Conservation (phyloP, 1,284 basidiomycete genomes). For the Cystobasidiaceae sp. region DNA sequence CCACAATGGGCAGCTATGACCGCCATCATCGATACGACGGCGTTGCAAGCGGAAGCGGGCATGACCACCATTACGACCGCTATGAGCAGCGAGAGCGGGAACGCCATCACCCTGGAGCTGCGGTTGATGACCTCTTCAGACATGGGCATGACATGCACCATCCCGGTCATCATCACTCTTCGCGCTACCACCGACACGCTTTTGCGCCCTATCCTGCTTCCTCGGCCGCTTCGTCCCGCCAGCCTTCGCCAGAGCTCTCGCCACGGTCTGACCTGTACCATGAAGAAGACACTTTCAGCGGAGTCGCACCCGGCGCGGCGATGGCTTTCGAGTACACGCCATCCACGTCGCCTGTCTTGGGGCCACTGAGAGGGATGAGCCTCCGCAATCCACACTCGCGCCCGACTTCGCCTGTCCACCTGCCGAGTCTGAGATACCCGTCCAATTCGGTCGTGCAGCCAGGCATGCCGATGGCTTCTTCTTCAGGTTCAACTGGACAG, state of each 20-base stretch:
- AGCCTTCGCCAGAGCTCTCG: constrained; percentile 33
- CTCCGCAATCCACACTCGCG: constrained; percentile 27
- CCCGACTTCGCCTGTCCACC: constrained; percentile 15
- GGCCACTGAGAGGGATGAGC: constrained; percentile 57
- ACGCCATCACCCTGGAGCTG: constrained; percentile 9
- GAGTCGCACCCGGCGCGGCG: constrained; percentile 1
- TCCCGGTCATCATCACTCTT: constrained; percentile 36
- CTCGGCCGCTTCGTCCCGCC: constrained; percentile 34
- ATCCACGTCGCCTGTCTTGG: constrained; percentile 73
- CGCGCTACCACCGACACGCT: constrained; percentile 39
- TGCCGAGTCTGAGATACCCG: constrained; percentile 14
- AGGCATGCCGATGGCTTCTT: background rate
- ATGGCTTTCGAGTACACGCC: constrained; percentile 46
- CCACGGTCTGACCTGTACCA: constrained; percentile 28
- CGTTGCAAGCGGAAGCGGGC: background rate
- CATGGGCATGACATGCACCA: constrained; percentile 29
- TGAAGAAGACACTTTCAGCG: constrained; percentile 11
- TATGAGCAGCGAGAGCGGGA: background rate
- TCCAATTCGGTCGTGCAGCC: background rate
- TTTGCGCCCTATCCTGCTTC: constrained; percentile 38
- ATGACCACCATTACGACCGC: background rate
- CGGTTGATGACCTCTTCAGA: constrained; percentile 21
- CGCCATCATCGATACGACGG: constrained; percentile 6
- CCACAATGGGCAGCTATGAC: constrained; percentile 1
- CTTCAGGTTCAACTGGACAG: constrained; percentile 2